phyloP scores from a whole-genome alignment of 345 rosid species.

The Populus pruinosa region DNA sequence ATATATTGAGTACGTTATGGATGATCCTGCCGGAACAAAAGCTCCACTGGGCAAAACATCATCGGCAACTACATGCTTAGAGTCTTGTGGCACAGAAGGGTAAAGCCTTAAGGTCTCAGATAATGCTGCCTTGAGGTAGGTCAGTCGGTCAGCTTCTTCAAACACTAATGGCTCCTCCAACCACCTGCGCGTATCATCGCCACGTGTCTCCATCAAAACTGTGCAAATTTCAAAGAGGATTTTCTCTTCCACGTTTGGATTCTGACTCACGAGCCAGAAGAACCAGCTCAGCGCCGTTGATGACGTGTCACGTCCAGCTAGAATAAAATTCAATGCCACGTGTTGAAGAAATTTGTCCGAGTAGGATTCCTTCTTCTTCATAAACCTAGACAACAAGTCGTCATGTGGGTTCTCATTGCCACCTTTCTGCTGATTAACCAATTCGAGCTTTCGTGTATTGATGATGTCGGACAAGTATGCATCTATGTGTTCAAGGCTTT shows the following conservation, averaged over 20 bases:
- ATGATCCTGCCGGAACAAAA: constrained; percentile 41
- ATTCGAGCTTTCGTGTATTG: constrained; percentile 33
- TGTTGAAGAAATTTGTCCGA: constrained; percentile 45
- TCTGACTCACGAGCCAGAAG: constrained; percentile 33
- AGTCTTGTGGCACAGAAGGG: constrained; percentile 50
- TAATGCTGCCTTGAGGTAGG: constrained; percentile 41
- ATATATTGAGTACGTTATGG: constrained; percentile 44
- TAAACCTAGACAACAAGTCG: constrained; percentile 42
- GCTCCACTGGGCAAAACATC: constrained; percentile 37
- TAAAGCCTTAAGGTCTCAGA: constrained; percentile 49
- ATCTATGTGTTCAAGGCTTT: constrained; percentile 33
- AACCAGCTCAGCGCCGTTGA: constrained; percentile 48
- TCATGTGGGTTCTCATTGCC: constrained; percentile 19
- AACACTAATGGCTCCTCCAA: constrained; percentile 41
- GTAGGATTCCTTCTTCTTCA: constrained; percentile 42
- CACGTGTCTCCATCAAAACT: constrained; percentile 40
- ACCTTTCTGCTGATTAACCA: constrained; percentile 20
- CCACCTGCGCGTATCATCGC: constrained; percentile 34
- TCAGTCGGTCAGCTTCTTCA: constrained; percentile 44
- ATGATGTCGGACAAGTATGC: constrained; percentile 37
- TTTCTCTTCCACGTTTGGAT: constrained; percentile 38
- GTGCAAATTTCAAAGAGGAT: constrained; percentile 35
- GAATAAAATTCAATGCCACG: constrained; percentile 46
- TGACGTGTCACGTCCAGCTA: constrained; percentile 52
- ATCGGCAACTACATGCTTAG: constrained; percentile 41